Evolutionary conservation across 139 green algal species (phyloP).

Genomic region (Trebouxia sp.): DNA sequence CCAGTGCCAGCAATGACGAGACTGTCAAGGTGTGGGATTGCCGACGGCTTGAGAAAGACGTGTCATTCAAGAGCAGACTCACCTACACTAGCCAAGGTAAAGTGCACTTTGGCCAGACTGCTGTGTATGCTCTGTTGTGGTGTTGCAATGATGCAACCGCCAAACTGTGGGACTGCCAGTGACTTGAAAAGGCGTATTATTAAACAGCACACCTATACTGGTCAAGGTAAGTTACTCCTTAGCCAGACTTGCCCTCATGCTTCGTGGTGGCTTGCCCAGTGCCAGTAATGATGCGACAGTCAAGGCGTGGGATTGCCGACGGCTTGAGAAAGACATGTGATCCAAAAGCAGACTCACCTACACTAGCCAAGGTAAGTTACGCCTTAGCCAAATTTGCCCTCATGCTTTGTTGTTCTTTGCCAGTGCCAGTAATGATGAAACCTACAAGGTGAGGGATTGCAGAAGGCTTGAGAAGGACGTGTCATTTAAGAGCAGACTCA

Average conservation of each 20-base stretch:
- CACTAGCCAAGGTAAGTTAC: conserved; percentile 47
- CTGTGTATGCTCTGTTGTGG: no score
- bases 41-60: conserved; percentile 81
- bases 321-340: conserved; percentile 85
- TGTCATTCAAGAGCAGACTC: conserved; percentile 80
- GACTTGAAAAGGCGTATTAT: no score
- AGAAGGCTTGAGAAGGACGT: no score
- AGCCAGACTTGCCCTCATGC: no score
- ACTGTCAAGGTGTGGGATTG: conserved; percentile 94
- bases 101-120: neutral
- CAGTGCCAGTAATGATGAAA: no score
- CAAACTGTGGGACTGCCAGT: no score
- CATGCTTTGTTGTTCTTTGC: no score
- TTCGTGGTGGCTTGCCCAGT: conserved; percentile 79
- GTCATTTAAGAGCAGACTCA: no score
- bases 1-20: conserved; percentile 77
- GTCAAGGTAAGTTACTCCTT: no score
- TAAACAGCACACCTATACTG: no score
- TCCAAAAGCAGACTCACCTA: conserved; percentile 88
- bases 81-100: conserved; percentile 77
- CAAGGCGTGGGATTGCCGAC: conserved; percentile 91
- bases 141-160: no score
- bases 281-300: conserved; percentile 82
- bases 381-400: neutral
- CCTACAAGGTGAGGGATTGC: no score